These are phyloP conservation scores for Glycine tomentella DNA, from an alignment of 306 rosid species.

Conservation along the genomic window DNA sequence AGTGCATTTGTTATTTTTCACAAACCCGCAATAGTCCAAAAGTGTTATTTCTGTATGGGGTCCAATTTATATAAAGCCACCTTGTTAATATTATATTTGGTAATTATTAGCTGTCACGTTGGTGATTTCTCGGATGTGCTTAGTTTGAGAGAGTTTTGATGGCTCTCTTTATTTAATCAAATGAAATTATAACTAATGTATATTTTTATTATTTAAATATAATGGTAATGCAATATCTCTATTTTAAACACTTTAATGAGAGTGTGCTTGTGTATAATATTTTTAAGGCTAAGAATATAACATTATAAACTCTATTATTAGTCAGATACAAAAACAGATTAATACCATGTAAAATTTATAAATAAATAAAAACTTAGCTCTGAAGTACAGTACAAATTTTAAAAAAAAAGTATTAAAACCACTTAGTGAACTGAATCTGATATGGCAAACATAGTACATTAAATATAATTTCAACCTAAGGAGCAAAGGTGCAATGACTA, in stretches of 20 bases:
- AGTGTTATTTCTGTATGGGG: too few relatives aligned
- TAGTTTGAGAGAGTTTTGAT: not conserved
- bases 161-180: not conserved
- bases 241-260: too few relatives aligned
- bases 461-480: not conserved
- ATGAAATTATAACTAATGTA: not conserved
- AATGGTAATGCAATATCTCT: too few relatives aligned
- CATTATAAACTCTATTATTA: too few relatives aligned
- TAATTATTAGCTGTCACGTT: constrained; percentile 26
- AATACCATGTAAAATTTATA: too few relatives aligned
- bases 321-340: too few relatives aligned
- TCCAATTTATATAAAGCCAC: not conserved
- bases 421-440: not conserved
- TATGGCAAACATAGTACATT: not conserved
- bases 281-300: too few relatives aligned
- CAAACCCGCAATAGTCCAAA: too few relatives aligned
- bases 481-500: too few relatives aligned
- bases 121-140: not conserved
- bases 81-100: not conserved
- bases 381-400: not conserved
- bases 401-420: not conserved
- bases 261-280: too few relatives aligned
- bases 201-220: not conserved
- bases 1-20: too few relatives aligned
- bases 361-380: too few relatives aligned